Evolutionary conservation across 306 rosid species (phyloP), one percentile per base, ranked within the genome.

Genomic region (Sicyos baderoa): DNA sequence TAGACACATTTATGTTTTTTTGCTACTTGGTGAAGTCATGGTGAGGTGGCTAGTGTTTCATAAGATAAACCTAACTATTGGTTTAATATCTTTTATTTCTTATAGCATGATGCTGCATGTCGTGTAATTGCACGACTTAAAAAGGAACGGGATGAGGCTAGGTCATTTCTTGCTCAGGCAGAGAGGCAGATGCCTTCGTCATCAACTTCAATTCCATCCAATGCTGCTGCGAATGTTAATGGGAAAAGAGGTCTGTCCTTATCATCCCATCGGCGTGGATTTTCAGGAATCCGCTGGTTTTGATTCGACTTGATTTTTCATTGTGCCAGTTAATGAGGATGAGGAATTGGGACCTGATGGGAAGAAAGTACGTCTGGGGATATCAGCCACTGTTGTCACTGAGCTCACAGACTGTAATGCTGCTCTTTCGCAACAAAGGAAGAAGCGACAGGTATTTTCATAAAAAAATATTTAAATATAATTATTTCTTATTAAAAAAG

Each of bases 71-170:
- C 55, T 53, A 13, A 29, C 52, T 60, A 11, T 25, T 72, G 23
- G 51, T 68, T 51, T 21, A 45, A 21, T 55, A 52, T 12, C 44
- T 54, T 14, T 18, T 65, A 6, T 35, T 29, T 65, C 53, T 55
- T 19, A 45, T 21, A 92, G 97, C 97, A 92, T 73, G 97, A 92
- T 89, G 97, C 97, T 62, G 97, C 97, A 21, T 92, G 97, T 77
- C 96, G 97, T 50, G 96, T 92, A 76, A 92, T 92, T 79, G 92
- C 96, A 22, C 86, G 97, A 55, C 92, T 92, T 47, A 89, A 83
- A 68, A 92, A 89, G 74, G 96, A 92, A 82, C 77, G 96, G 67
- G 97, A 92, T 40, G 97, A 92, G 60, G 92, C 97, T 55, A 84
- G 96, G 83, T 79, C 84, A 54, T 75, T 89, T 47, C 96, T 92